Conservation (phyloP, 495 filamentous ascomycete species). For the Penicillium pancosmium region DNA sequence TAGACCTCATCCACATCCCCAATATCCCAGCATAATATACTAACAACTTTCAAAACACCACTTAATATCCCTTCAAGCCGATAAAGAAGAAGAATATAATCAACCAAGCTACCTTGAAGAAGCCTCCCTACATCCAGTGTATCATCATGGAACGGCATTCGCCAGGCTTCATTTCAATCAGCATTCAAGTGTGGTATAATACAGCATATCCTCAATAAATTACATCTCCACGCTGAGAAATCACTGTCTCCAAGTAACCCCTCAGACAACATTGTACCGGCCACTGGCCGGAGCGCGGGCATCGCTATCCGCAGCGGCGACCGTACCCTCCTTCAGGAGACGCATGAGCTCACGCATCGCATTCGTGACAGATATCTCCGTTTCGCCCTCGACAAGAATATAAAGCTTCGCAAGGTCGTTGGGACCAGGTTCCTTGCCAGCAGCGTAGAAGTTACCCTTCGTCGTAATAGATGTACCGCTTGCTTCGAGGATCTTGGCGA, state of each 20-base stretch:
- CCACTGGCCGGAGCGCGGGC: conserved; percentile 77
- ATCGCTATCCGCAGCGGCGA: conserved; percentile 85
- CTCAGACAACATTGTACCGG: conserved; percentile 84
- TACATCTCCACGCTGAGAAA: not conserved
- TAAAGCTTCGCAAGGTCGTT: conserved; percentile 87
- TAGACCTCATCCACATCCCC: too few relatives aligned
- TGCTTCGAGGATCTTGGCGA: conserved; percentile 95
- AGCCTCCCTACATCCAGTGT: not conserved
- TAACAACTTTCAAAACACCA: too few relatives aligned
- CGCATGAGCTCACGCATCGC: conserved; percentile 91
- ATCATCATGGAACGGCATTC: not conserved
- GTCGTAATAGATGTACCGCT: conserved; percentile 97
- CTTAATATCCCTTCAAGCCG: too few relatives aligned
- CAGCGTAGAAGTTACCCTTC: conserved; percentile 86
- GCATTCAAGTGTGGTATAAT: not conserved
- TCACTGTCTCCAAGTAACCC: not conserved
- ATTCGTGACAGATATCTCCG: conserved; percentile 85
- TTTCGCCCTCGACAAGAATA: conserved; percentile 96
- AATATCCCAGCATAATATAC: too few relatives aligned
- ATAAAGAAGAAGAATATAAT: too few relatives aligned
- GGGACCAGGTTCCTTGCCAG: conserved; percentile 76
- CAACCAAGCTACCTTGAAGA: too few relatives aligned
- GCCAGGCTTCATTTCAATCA: conserved; percentile 1
- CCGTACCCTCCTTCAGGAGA: conserved; percentile 86
- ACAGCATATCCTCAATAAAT: conserved; percentile 3